Conservation (phyloP, 768 basidiomycete species). For the Asterophora parasitica region DNA sequence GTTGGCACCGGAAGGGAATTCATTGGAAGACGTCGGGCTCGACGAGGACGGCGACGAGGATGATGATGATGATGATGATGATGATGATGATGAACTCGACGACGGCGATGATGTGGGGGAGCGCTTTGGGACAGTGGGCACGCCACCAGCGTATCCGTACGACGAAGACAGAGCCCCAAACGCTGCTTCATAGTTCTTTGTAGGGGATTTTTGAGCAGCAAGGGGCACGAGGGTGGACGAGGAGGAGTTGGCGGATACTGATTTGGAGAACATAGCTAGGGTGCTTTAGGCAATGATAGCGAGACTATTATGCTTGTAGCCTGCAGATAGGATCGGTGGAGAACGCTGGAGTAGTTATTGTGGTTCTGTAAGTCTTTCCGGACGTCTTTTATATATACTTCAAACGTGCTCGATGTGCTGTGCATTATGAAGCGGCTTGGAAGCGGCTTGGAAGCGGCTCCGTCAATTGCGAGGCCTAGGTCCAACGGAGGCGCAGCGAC, state of each 20-base stretch:
- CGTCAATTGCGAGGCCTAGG: no score
- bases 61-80: not conserved
- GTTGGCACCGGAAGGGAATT: no score
- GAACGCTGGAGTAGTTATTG: no score
- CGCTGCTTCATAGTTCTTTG: slow-evolving; percentile 21
- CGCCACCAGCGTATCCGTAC: slow-evolving; percentile 17
- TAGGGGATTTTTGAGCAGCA: not conserved
- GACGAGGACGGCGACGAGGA: not conserved
- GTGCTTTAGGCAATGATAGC: not conserved
- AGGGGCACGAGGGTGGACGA: slow-evolving; percentile 2
- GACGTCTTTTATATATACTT: no score
- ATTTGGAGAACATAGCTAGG: slow-evolving; percentile 7
- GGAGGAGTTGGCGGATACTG: slow-evolving; percentile 5
- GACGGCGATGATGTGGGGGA: not conserved
- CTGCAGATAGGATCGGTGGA: no score
- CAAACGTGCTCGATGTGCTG: no score
- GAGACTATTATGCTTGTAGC: not conserved
- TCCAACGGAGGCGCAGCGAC: no score
- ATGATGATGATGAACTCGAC: not conserved
- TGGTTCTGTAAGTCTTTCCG: no score
- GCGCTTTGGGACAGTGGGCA: slow-evolving; percentile 4
- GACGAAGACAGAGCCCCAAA: slow-evolving; percentile 17
- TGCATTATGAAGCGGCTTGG: no score
- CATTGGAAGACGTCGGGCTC: no score
- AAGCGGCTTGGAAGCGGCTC: no score